Conservation (phyloP, 2,329 filamentous ascomycete species). For the Ophiosphaerella korrae region DNA sequence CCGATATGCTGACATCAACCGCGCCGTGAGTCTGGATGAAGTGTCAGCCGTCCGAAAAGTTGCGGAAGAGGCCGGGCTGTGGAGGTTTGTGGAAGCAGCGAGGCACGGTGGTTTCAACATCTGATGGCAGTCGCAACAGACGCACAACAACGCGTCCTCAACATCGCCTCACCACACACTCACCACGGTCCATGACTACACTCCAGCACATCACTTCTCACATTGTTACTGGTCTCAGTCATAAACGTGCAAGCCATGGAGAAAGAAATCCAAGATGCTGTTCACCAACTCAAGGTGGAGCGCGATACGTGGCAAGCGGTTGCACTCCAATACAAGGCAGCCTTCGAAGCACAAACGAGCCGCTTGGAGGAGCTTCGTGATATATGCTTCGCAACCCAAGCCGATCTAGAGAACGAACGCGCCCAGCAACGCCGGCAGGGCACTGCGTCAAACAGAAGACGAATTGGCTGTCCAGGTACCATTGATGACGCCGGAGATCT, state of each 20-base stretch:
- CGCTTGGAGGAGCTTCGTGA: conserved; percentile 32
- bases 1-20: conserved; percentile 78
- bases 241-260: conserved; percentile 7
- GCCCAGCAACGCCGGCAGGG: conserved; percentile 19
- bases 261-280: conserved; percentile 15
- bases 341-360: conserved; percentile 31
- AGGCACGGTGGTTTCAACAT: conserved; percentile 62
- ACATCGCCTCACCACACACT: not conserved
- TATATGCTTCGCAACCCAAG: conserved; percentile 38
- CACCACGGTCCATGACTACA: not conserved
- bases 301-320: conserved; percentile 37
- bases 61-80: conserved; percentile 73
- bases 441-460: not conserved
- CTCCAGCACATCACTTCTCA: not conserved
- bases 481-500: conserved; percentile 9
- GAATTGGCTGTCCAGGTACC: not conserved
- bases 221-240: conserved; percentile 18
- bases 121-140: conserved; percentile 13
- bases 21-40: conserved; percentile 68
- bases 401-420: conserved; percentile 40
- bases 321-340: conserved; percentile 34
- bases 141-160: not conserved
- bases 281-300: conserved; percentile 34
- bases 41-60: conserved; percentile 68
- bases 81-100: conserved; percentile 74